Evolutionary conservation across 148 eudicot species (phyloP), one percentile per base, ranked within the genome.

Genomic region (Fagopyrum homotropicum): DNA sequence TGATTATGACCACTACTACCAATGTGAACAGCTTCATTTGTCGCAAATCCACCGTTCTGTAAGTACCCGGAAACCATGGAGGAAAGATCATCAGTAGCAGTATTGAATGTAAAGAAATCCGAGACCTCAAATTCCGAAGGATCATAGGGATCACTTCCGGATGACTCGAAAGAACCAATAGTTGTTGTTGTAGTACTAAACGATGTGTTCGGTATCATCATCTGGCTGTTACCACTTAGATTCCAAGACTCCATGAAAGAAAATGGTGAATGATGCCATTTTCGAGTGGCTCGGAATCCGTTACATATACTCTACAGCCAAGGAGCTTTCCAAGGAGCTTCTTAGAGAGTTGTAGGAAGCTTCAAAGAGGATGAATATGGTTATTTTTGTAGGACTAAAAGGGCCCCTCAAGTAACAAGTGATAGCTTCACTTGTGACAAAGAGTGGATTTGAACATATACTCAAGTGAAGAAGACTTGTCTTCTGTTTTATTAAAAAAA

Each of bases 271-370:
- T 43, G 71, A 35, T 40, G 71, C 46, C 17, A 2, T 35, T 66
- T 66, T 66, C 71, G 71, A 40, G 4, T 40, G 70, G 2, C 4
- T 2, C 47, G 71, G 19, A 9, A 17, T 72, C 74, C 51, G n/a
- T 45, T 72, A 72, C 55, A 49, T 49, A 72, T 72, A 45, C 51
- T 11, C 6, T n/a, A 54, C 7, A 72, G 74, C 74, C 7, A 17
- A 44, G 83, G 74, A 75, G 30, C 26, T 74, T 85, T 81, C 88
- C 82, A 44, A 61, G 82, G 82, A 80, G 75, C 78, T 85, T 85
- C 88, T 81, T 46, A 59, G 52, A 59, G 77, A 82, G 72, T 73
- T 22, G 55, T 69, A 52, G 81, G 87, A 85, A 82, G 75, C 26
- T 85, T 85, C 87, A 69, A 75, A n/a, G 85, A 4, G 60, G 74